Evolutionary conservation across 768 basidiomycete genomes (phyloP).

Genomic region (Stropharia rugosoannulata): DNA sequence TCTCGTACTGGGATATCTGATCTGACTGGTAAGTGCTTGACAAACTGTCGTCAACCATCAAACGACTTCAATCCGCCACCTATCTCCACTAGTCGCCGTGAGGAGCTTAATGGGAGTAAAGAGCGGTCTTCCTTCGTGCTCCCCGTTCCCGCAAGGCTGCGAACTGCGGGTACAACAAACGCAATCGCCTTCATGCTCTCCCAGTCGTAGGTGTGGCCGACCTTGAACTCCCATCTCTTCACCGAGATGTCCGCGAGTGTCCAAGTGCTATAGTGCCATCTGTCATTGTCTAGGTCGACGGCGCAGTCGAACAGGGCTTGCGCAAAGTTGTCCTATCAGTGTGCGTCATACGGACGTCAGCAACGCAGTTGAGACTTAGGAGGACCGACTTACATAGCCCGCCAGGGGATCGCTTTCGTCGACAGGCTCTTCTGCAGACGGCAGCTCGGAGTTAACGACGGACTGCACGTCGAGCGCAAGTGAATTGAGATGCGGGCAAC

Average conservation of each 20-base stretch:
- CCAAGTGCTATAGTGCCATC: slow-evolving; percentile 23
- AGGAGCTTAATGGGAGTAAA: neutral
- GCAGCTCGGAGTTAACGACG: slow-evolving; percentile 12
- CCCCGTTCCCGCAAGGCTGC: slow-evolving; percentile 20
- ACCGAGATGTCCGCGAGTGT: slow-evolving; percentile 20
- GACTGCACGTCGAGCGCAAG: slow-evolving; percentile 19
- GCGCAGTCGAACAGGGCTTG: slow-evolving; percentile 17
- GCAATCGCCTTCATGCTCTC: slow-evolving; percentile 23
- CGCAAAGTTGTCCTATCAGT: slow-evolving; percentile 17
- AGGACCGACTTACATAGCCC: neutral
- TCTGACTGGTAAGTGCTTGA: neutral
- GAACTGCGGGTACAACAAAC: slow-evolving; percentile 18
- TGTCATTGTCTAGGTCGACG: slow-evolving; percentile 17
- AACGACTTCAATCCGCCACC: slow-evolving; percentile 8
- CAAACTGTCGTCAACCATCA: slow-evolving; percentile 5
- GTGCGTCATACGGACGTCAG: neutral
- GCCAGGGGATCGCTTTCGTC: slow-evolving; percentile 2
- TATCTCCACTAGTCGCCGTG: slow-evolving; percentile 8
- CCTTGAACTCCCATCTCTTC: slow-evolving; percentile 22
- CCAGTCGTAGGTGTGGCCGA: slow-evolving; percentile 19
- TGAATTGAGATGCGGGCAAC: slow-evolving; percentile 19
- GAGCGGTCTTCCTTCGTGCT: slow-evolving; percentile 9
- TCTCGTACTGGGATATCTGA: too few relatives aligned
- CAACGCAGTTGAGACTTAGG: neutral
- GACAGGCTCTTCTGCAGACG: neutral